These are phyloP conservation scores for Roridomyces roridus DNA, from an alignment of 768 basidiomycete genomes.

Conservation along the genomic window DNA sequence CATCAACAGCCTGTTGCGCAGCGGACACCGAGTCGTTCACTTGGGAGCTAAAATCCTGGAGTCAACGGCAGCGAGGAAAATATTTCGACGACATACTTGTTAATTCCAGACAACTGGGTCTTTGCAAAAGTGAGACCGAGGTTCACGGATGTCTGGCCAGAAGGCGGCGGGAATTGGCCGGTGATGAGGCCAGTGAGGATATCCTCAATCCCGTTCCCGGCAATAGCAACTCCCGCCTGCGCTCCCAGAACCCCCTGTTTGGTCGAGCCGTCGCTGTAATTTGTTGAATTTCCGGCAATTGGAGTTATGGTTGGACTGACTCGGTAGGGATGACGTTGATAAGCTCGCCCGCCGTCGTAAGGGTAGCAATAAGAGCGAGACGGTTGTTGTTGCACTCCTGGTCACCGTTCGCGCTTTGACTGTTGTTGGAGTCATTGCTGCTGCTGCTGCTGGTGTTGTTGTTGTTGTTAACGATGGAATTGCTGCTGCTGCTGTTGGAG, in stretches of 20 bases:
- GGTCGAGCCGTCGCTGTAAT: background rate
- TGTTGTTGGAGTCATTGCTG: no score
- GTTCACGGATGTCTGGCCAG: background rate
- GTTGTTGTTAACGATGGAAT: no score
- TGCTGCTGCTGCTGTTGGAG: no score
- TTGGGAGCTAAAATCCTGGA: background rate
- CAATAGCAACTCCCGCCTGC: background rate
- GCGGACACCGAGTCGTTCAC: background rate
- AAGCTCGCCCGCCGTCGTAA: background rate
- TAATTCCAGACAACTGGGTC: background rate
- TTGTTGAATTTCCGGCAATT: background rate
- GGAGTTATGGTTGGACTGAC: background rate
- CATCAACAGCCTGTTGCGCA: background rate
- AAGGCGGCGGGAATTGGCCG: background rate
- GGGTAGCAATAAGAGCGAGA: background rate
- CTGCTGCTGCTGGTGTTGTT: no score
- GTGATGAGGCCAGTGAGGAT: background rate
- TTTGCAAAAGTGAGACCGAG: background rate
- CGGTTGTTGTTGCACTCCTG: background rate
- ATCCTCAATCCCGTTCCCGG: background rate
- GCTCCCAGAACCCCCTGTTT: background rate
- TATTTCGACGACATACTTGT: background rate
- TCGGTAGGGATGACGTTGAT: background rate
- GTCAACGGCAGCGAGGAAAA: background rate
- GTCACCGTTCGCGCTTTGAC: no score